Evolutionary conservation across 2,329 filamentous ascomycete genomes (phyloP), one percentile per base, ranked within the genome.

Genomic region (Diaporthe citriasiana): DNA sequence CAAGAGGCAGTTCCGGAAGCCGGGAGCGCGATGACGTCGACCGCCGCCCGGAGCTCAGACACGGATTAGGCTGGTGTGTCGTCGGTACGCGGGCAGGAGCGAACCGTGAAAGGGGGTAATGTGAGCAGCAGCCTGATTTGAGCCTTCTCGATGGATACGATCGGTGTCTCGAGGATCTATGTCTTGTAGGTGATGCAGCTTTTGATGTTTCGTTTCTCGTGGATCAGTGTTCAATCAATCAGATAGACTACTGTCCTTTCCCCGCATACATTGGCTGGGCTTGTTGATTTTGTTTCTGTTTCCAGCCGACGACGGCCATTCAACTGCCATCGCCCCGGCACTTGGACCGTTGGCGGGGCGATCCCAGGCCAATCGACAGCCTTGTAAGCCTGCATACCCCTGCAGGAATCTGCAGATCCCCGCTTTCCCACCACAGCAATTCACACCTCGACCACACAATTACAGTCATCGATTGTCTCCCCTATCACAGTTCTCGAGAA

Each of bases 351-450:
- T 73, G 72, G 66, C 56, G 38, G 66, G 72, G 66, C 55, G 66
- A 73, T 56, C 53, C 40, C 38, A 60, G 45, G 42, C 72, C 72
- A 73, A 63, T 65, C 63, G 42, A 63, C 45, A 65, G 57, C 70
- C 70, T 50, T 68, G 30, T 50, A 40, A 40, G 47, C 63, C 33
- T 53, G 63, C 63, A 68, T 68, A 68, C 47, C 63, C 63, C 63
- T 68, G 63, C 63, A 53, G 47, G 8, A 51, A 2, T 15, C 45
- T 51, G 45, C 63, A 66, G 45, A 51, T 53, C 47, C 35, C 63
- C 33, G n/a, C 63, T 10, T 22, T 50, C 60, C n/a, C 38, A 60
- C 40, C 27, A 65, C 59, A n/a, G 27, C 59, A 50, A 50, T 33
- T 45, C 40, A 45, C 19, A 30, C 17, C 25, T 33, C 42, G 42